Evolutionary conservation across 441 rosid genomes (phyloP).

Genomic region (Rhodomyrtus psidioides): DNA sequence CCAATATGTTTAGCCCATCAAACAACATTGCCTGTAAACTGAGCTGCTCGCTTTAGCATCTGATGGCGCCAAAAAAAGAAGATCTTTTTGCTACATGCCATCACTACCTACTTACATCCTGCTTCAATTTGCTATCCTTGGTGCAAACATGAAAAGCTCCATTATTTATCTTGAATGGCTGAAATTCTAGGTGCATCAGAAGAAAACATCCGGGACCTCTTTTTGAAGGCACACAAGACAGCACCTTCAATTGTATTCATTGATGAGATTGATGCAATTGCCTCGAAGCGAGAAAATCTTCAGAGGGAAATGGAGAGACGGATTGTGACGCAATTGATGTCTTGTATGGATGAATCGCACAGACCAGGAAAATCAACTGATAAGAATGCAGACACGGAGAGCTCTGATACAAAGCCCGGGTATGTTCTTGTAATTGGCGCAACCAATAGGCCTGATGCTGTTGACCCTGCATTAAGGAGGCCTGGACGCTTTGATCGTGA

Average conservation of each 20-base stretch:
- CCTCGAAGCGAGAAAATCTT: slow-evolving; percentile 80
- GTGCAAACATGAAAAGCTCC: background rate
- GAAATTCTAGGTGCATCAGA: slow-evolving; percentile 68
- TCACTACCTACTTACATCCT: background rate
- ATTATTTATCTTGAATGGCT: background rate
- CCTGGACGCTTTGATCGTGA: slow-evolving; percentile 95
- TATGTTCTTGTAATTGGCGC: slow-evolving; percentile 92
- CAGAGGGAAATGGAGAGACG: slow-evolving; percentile 94
- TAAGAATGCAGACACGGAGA: slow-evolving; percentile 19
- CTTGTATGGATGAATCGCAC: slow-evolving; percentile 86
- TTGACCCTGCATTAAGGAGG: slow-evolving; percentile 84
- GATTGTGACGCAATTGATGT: slow-evolving; percentile 85
- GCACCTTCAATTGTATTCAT: slow-evolving; percentile 90
- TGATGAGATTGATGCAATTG: slow-evolving; percentile 96
- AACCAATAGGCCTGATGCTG: slow-evolving; percentile 89
- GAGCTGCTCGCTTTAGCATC: background rate
- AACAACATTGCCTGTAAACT: background rate
- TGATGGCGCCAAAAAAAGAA: background rate
- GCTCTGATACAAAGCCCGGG: slow-evolving; percentile 28
- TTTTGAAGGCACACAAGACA: slow-evolving; percentile 69
- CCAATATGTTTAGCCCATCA: background rate
- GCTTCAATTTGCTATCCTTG: background rate
- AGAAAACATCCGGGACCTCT: slow-evolving; percentile 79
- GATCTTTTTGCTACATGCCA: background rate
- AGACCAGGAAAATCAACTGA: slow-evolving; percentile 29